Base-by-base conservation (phyloP, 129 eudicot species). In the Lactuca sativa region DNA sequence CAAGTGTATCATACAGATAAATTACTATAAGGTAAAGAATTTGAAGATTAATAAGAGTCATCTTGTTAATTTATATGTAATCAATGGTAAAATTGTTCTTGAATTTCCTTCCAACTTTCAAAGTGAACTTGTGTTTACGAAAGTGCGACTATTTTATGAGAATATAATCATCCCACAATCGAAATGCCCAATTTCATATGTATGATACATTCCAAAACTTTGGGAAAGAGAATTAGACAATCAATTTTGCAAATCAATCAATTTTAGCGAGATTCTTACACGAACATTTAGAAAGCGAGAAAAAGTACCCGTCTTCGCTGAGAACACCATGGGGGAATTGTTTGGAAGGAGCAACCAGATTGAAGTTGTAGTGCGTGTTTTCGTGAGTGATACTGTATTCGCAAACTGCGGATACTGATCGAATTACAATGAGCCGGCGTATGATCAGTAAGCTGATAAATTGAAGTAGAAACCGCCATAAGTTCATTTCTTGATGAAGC, bases 301-400 rank as follows among this genome's bases (percentile, higher is more conserved):
- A 37, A 21, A 10, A 2, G 43, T 84, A 90, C 97, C 97, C 97
- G 56, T 86, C 97, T 80, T 86, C 90, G 68, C 97, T 90, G 75
- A 76, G 88, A 48, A 74, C 85, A 17, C 97, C 97, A 58, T 90
- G 95, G 7, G 97, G 95, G 66, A 71, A 86, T 6, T 73, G 43
- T 7, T 66, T 9, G 49, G 67, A 53, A 56, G 89, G 79, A 37
- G 90, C 74, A 12, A 83, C 83, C 75, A 86, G 76, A 71, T 71
- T 82, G 77, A 80, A 90, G 75, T 68, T 62, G 74, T 90, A 90
- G 33, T 82, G 82, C 71, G 80, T 90, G 64, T 84, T 80, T 55
- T 73, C 54, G 17, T 77, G 81, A 41, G 55, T 60, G 57, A 76
- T 32, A 33, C 75, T 76, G 77, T 82, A 78, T 41, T 90, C 86